phyloP scores from a whole-genome alignment of 1,284 basidiomycete genomes.

The Trichosporon inkin region DNA sequence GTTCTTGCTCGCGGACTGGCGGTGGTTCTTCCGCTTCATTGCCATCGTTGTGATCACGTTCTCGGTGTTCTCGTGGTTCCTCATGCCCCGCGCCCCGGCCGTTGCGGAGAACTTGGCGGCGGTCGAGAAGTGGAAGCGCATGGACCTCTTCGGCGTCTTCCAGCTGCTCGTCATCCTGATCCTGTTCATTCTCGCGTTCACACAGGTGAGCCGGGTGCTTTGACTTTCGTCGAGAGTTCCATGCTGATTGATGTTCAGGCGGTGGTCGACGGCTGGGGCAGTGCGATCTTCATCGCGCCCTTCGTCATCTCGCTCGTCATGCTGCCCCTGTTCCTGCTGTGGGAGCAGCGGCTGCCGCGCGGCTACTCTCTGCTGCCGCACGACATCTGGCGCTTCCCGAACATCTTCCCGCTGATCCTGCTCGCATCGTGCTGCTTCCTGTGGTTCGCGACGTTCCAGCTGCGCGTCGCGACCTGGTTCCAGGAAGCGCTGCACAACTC shows the following conservation, averaged over 20 bases:
- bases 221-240: too few species aligned
- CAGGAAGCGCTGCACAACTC: constrained; percentile 39
- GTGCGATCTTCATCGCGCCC: constrained; percentile 45
- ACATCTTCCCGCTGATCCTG: constrained; percentile 45
- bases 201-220: constrained; percentile 21
- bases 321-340: constrained; percentile 26
- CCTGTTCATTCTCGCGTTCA: constrained; percentile 48
- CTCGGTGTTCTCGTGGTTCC: constrained; percentile 34
- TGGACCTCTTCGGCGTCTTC: constrained; percentile 45
- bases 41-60: constrained; percentile 41
- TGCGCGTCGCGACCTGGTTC: constrained; percentile 47
- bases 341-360: constrained; percentile 34
- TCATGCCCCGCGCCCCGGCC: constrained; percentile 42
- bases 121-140: constrained; percentile 44
- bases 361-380: constrained; percentile 47
- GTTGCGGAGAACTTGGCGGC: constrained; percentile 40
- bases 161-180: constrained; percentile 39
- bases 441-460: constrained; percentile 42
- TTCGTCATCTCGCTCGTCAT: constrained; percentile 31
- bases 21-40: constrained; percentile 48
- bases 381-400: constrained; percentile 44
- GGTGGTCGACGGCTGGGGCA: constrained; percentile 39
- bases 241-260: constrained; percentile 10
- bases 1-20: constrained; percentile 43
- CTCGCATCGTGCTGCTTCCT: constrained; percentile 34